Evolutionary conservation across 192 early-diverging fungal genomes (phyloP).

Genomic region (Linnemannia exigua): DNA sequence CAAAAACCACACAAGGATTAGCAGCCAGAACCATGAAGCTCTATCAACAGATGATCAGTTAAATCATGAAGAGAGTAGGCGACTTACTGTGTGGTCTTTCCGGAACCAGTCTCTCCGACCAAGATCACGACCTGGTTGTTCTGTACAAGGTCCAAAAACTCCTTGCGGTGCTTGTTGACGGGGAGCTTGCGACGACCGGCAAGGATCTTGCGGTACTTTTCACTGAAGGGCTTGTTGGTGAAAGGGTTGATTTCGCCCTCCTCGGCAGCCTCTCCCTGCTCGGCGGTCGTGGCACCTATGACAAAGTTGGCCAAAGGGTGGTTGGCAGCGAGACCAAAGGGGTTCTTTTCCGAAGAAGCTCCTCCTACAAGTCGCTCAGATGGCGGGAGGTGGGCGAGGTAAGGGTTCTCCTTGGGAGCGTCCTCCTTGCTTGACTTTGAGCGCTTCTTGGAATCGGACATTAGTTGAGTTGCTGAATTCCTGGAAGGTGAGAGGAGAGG

Average conservation of each 20-base stretch:
- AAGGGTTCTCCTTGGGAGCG: constrained; percentile 64
- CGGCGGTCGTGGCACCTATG: constrained; percentile 87
- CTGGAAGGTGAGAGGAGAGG: background rate
- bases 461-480: background rate
- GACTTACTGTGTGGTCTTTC: constrained; percentile 97
- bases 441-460: constrained; percentile 53
- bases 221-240: constrained; percentile 82
- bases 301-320: constrained; percentile 66
- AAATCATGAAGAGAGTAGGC: background rate
- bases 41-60: background rate
- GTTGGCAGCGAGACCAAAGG: constrained; percentile 22
- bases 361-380: constrained; percentile 43
- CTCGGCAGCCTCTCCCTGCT: constrained; percentile 85
- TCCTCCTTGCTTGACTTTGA: constrained; percentile 36
- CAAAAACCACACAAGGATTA: background rate
- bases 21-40: background rate
- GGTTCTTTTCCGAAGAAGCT: constrained; percentile 15
- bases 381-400: constrained; percentile 65
- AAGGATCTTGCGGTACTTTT: constrained; percentile 91
- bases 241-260: constrained; percentile 82
- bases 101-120: constrained; percentile 98
- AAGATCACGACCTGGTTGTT: constrained; percentile 95
- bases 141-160: constrained; percentile 94
- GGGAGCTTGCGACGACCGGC: constrained; percentile 89
- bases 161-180: constrained; percentile 92